Conservation (phyloP, 2,329 filamentous ascomycete species). For the Venturia asperata region DNA sequence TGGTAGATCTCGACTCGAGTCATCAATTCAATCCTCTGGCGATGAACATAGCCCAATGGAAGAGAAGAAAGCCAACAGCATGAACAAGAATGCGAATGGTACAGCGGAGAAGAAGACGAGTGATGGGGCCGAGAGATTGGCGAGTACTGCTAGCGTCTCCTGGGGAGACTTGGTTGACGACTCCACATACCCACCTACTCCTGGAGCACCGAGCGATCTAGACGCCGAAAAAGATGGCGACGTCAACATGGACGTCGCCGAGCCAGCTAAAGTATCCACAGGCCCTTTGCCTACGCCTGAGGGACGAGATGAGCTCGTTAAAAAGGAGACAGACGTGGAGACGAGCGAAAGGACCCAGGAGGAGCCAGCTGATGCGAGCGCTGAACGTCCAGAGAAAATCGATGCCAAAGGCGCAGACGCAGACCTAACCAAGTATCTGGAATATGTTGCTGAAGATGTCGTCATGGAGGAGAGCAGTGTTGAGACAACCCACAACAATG, state of each 20-base stretch:
- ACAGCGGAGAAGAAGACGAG: background rate
- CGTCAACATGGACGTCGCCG: background rate
- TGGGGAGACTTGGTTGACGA: background rate
- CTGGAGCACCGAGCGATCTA: background rate
- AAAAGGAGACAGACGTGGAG: background rate
- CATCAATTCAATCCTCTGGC: background rate
- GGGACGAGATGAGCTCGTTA: background rate
- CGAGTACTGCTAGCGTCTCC: background rate
- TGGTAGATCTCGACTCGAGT: background rate
- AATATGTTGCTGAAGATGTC: background rate
- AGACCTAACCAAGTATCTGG: background rate
- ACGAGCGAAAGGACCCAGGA: background rate
- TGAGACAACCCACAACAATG: background rate
- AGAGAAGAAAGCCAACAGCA: background rate
- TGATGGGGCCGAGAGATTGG: background rate
- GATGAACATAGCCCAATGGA: background rate
- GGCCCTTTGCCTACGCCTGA: background rate
- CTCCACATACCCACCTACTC: background rate
- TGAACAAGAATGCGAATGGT: background rate
- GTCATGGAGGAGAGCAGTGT: background rate
- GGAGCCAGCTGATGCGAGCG: background rate
- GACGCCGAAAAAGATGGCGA: background rate
- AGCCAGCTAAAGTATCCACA: background rate
- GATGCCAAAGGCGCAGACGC: background rate
- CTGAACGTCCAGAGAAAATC: background rate